phyloP scores from a whole-genome alignment of 1,284 basidiomycete genomes.

The Puccinia hordei region DNA sequence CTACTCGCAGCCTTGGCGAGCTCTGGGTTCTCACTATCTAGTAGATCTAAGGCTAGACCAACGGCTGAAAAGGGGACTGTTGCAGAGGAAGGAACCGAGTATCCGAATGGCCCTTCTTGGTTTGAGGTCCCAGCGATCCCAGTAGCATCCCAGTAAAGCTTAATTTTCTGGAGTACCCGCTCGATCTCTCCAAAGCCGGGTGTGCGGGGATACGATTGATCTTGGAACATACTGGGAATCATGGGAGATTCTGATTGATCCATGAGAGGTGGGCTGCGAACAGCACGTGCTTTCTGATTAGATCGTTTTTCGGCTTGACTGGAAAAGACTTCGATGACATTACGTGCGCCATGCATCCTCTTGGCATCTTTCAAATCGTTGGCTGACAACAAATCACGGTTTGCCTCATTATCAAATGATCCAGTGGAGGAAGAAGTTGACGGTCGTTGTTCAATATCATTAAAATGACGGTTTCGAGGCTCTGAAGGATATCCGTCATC shows the following conservation, averaged over 20 bases:
- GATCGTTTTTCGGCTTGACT: constrained; percentile 24
- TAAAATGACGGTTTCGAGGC: not conserved
- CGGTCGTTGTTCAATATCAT: not conserved
- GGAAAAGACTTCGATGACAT: constrained; percentile 35
- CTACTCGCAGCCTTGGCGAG: constrained; percentile 45
- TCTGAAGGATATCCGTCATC: constrained; percentile 21
- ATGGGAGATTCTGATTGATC: constrained; percentile 13
- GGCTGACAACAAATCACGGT: constrained; percentile 38
- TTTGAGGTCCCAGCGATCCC: constrained; percentile 30
- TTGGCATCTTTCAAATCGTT: constrained; percentile 35
- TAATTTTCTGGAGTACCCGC: constrained; percentile 74
- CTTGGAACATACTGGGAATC: constrained; percentile 35
- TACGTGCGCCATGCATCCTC: constrained; percentile 41
- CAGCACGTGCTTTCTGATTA: constrained; percentile 14
- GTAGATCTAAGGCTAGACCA: constrained; percentile 31
- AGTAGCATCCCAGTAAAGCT: constrained; percentile 72
- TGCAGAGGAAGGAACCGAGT: constrained; percentile 65
- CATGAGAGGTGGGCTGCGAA: constrained; percentile 2
- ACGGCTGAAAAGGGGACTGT: constrained; percentile 63
- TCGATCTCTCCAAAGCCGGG: constrained; percentile 58
- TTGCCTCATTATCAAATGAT: constrained; percentile 41
- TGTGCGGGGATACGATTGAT: constrained; percentile 54
- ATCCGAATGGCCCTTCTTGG: constrained; percentile 63
- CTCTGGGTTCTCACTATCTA: constrained; percentile 37
- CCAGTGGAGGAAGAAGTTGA: constrained; percentile 33